Evolutionary conservation across 2,329 filamentous ascomycete genomes (phyloP).

Genomic region (Chrysosporium keratinophilum): DNA sequence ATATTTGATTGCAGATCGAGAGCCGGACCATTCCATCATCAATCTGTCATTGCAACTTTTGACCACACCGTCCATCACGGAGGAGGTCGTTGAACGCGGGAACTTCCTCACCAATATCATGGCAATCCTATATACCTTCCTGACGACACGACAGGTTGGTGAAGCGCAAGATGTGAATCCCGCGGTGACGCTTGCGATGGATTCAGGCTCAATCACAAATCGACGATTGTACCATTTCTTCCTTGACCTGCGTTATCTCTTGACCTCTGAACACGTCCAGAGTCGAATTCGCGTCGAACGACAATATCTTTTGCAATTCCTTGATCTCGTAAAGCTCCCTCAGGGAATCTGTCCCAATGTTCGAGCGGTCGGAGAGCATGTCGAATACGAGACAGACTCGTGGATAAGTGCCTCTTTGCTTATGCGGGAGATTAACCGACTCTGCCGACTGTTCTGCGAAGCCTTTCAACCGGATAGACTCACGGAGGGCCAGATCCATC

Average conservation of each 20-base stretch:
- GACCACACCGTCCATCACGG: constrained; percentile 91
- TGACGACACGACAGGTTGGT: constrained; percentile 90
- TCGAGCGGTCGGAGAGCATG: constrained; percentile 83
- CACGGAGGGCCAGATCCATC: constrained; percentile 51
- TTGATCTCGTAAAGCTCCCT: constrained; percentile 89
- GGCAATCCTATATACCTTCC: constrained; percentile 93
- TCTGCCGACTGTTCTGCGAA: constrained; percentile 80
- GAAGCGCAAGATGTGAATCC: constrained; percentile 83
- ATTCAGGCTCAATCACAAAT: constrained; percentile 90
- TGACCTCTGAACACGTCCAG: constrained; percentile 80
- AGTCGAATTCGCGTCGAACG: constrained; percentile 70
- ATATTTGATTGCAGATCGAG: constrained; percentile 88
- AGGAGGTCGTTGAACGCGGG: constrained; percentile 85
- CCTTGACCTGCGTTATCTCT: constrained; percentile 81
- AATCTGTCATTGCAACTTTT: constrained; percentile 94
- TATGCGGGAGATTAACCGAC: constrained; percentile 84
- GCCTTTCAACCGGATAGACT: constrained; percentile 62
- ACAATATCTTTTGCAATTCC: constrained; percentile 83
- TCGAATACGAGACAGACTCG: constrained; percentile 95
- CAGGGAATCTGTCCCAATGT: constrained; percentile 95
- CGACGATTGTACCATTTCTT: constrained; percentile 97
- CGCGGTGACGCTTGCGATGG: constrained; percentile 78
- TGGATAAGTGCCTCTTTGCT: constrained; percentile 96
- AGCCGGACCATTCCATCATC: constrained; percentile 97
- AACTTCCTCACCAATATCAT: constrained; percentile 94